Percentiles rank a stretch among this genome's conserved stretches.
phyloP scores from a whole-genome alignment of 352 stramenopile species.

The Phytophthora hybrid region DNA sequence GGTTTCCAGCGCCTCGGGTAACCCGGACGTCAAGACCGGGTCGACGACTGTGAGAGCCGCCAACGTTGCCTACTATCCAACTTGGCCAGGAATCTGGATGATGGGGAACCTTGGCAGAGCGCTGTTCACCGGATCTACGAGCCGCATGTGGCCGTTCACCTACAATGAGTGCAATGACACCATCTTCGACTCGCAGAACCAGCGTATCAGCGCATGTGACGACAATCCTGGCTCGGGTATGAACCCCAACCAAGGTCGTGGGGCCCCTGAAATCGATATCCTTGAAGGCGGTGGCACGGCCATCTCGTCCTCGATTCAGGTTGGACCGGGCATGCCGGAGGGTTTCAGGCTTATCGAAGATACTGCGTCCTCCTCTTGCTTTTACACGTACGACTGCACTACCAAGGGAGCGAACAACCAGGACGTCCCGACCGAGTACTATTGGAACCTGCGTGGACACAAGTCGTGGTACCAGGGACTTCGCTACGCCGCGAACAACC shows the following conservation, averaged over 20 bases:
- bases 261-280: too few relatives aligned
- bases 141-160: conserved; percentile 12
- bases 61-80: conserved; percentile 57
- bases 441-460: conserved; percentile 31
- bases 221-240: too few relatives aligned
- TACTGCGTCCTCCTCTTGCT: conserved; percentile 38
- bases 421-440: conserved; percentile 54
- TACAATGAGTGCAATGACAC: too few relatives aligned
- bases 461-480: conserved; percentile 65
- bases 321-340: neutral
- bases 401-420: conserved; percentile 54
- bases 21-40: conserved; percentile 56
- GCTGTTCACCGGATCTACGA: conserved; percentile 91
- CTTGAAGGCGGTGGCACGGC: too few relatives aligned
- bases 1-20: conserved; percentile 45
- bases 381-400: conserved; percentile 56
- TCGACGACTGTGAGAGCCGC: conserved; percentile 29
- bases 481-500: conserved; percentile 68
- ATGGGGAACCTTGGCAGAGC: conserved; percentile 47
- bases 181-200: too few relatives aligned
- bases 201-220: too few relatives aligned
- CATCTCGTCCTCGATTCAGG: too few relatives aligned
- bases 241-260: too few relatives aligned
- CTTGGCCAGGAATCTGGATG: conserved; percentile 7
- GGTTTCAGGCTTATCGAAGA: conserved; percentile 55